A percentile compares a stretch with the other conserved stretches of the same genome.
Conservation (phyloP, 2,329 filamentous ascomycete species). For the Fusarium miscanthi region DNA sequence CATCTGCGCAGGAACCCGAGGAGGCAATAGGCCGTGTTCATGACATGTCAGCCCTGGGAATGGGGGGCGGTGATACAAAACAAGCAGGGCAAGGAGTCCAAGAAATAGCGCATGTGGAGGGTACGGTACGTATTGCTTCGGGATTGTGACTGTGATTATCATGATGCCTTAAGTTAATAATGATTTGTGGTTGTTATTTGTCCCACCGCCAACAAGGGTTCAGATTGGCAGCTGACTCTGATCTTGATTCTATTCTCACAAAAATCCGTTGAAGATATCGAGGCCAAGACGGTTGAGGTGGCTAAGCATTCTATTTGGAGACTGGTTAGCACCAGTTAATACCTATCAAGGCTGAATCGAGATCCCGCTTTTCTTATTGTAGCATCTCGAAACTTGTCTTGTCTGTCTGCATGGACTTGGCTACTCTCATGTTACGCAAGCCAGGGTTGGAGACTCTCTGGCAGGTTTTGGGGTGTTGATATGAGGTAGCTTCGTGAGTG, state of each 20-base stretch:
- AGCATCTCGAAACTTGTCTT: conserved; percentile 22
- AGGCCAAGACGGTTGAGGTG: neutral
- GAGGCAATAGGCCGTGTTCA: conserved; percentile 37
- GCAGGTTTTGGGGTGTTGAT: neutral
- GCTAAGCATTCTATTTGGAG: conserved; percentile 4
- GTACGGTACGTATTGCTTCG: conserved; percentile 16
- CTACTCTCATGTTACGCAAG: conserved; percentile 18
- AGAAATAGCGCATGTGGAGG: conserved; percentile 38
- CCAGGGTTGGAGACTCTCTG: neutral
- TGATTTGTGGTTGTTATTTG: conserved; percentile 16
- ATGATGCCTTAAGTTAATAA: conserved; percentile 10
- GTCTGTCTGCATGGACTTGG: conserved; percentile 20
- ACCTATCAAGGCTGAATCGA: conserved; percentile 23
- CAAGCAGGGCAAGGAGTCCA: conserved; percentile 3
- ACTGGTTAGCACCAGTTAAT: neutral
- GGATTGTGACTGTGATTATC: conserved; percentile 8
- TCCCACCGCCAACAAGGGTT: conserved; percentile 3
- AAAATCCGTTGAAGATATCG: neutral
- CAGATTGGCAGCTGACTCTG: conserved; percentile 6
- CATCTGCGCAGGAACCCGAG: conserved; percentile 49
- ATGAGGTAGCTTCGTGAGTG: neutral
- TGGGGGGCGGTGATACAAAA: neutral
- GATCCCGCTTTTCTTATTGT: conserved; percentile 16
- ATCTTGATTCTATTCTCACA: neutral
- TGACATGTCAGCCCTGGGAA: conserved; percentile 23